phyloP scores from a whole-genome alignment of 2,329 filamentous ascomycete species.

The Talaromyces funiculosus region DNA sequence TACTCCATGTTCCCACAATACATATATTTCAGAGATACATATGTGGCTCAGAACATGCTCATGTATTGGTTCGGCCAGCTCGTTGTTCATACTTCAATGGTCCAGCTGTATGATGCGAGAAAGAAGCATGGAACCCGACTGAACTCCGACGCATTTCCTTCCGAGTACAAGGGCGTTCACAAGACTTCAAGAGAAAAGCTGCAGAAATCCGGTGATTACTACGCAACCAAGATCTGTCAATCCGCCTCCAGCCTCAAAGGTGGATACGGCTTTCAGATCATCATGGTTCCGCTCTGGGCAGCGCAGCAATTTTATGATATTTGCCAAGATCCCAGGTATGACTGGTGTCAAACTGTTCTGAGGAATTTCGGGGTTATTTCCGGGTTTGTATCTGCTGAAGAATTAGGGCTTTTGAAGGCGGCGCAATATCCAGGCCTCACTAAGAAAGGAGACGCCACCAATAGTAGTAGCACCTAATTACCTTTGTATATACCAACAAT shows the following conservation, averaged over 20 bases:
- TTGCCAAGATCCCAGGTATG: neutral
- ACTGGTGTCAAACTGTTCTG: conserved; percentile 11
- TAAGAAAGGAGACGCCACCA: neutral
- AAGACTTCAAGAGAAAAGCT: neutral
- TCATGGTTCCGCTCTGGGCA: conserved; percentile 13
- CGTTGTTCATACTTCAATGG: conserved; percentile 7
- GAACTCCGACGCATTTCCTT: neutral
- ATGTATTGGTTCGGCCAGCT: conserved; percentile 13
- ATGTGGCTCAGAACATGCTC: conserved; percentile 13
- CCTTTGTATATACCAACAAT: neutral
- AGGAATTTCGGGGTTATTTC: conserved; percentile 7
- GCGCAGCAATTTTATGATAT: conserved; percentile 6
- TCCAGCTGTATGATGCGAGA: conserved; percentile 3
- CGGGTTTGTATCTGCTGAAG: conserved; percentile 7
- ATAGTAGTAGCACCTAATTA: conserved; percentile 15
- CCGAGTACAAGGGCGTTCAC: neutral
- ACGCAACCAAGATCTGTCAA: conserved; percentile 14
- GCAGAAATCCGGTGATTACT: conserved; percentile 10
- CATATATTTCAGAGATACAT: conserved; percentile 9
- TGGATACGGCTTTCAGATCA: conserved; percentile 13
- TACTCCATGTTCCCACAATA: conserved; percentile 11
- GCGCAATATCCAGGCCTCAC: conserved; percentile 7
- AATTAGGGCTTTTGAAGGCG: conserved; percentile 2
- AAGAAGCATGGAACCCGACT: neutral
- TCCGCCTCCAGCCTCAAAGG: conserved; percentile 8